Conservation (phyloP, 2,329 filamentous ascomycete genomes). For the Alternaria sp. region DNA sequence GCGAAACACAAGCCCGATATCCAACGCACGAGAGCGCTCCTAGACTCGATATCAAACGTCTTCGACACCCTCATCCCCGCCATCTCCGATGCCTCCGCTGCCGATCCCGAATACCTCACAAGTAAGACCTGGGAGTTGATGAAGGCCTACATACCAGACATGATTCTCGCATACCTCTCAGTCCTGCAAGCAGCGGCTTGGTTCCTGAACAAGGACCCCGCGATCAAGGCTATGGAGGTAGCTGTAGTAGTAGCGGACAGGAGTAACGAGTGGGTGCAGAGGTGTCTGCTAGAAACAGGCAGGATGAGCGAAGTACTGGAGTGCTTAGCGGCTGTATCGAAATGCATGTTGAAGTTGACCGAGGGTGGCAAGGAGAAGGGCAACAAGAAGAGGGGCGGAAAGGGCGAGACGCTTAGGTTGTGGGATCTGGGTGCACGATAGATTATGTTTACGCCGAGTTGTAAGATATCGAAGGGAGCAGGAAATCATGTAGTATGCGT, state of each 20-base stretch:
- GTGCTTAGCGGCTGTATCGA: slow-evolving; percentile 77
- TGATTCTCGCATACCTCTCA: slow-evolving; percentile 81
- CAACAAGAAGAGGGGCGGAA: slow-evolving; percentile 50
- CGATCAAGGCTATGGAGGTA: slow-evolving; percentile 87
- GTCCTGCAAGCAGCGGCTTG: slow-evolving; percentile 81
- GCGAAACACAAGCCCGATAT: slow-evolving; percentile 27
- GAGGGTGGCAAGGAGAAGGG: slow-evolving; percentile 49
- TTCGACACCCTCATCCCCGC: slow-evolving; percentile 46
- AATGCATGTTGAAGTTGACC: slow-evolving; percentile 66
- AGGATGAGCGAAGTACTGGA: slow-evolving; percentile 55
- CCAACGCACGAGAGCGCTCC: slow-evolving; percentile 46
- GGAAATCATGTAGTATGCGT: neutral
- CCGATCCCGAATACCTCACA: slow-evolving; percentile 6
- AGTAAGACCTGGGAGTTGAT: slow-evolving; percentile 62
- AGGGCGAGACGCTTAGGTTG: slow-evolving; percentile 51
- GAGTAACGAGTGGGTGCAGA: slow-evolving; percentile 42
- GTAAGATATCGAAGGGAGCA: neutral
- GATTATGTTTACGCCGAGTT: neutral
- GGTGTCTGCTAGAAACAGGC: slow-evolving; percentile 47
- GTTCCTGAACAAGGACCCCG: slow-evolving; percentile 73
- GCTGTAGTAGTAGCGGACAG: slow-evolving; percentile 70
- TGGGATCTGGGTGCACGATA: slow-evolving; percentile 49
- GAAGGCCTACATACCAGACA: slow-evolving; percentile 81
- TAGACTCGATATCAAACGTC: slow-evolving; percentile 48
- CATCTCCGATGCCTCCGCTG: slow-evolving; percentile 14